A percentile compares a stretch with the other conserved stretches of the same genome.
These are phyloP conservation scores for Coemansia sp. DNA, from an alignment of 192 early-diverging fungal genomes.

Conservation along the genomic window DNA sequence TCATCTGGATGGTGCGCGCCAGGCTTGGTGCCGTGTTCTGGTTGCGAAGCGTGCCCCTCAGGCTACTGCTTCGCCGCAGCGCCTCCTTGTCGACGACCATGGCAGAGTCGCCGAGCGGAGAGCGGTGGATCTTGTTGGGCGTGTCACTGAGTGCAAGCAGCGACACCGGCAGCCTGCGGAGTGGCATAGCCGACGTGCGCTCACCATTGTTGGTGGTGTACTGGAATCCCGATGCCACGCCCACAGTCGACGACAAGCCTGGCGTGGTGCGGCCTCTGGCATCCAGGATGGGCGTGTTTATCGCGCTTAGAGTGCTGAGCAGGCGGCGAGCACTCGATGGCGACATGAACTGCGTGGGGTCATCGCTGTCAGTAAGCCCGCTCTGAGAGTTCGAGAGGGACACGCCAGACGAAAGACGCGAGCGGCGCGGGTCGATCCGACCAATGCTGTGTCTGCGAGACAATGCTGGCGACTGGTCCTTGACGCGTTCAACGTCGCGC, in stretches of 20 bases:
- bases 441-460: constrained; percentile 43
- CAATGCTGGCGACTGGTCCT: constrained; percentile 19
- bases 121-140: constrained; percentile 17
- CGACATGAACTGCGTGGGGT: constrained; percentile 20
- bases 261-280: constrained; percentile 25
- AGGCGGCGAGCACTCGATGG: constrained; percentile 49
- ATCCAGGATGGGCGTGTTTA: constrained; percentile 45
- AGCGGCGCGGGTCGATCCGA: constrained; percentile 13
- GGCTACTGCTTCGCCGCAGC: constrained; percentile 35
- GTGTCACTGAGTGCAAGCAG: constrained; percentile 35
- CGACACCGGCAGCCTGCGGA: constrained; percentile 48
- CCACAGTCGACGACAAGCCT: not conserved
- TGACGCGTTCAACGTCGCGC: constrained; percentile 39
- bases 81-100: constrained; percentile 13
- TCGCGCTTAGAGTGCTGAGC: constrained; percentile 34
- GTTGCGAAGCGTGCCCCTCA: constrained; percentile 17
- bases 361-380: not conserved
- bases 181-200: constrained; percentile 20
- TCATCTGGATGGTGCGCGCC: constrained; percentile 51
- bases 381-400: not conserved
- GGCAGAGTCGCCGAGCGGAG: constrained; percentile 15
- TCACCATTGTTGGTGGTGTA: constrained; percentile 1
- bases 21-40: constrained; percentile 44
- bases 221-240: not conserved
- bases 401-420: constrained; percentile 8